Base-by-base conservation (phyloP, 371 early-diverging fungal genomes). In the Rhizomucor miehei region DNA sequence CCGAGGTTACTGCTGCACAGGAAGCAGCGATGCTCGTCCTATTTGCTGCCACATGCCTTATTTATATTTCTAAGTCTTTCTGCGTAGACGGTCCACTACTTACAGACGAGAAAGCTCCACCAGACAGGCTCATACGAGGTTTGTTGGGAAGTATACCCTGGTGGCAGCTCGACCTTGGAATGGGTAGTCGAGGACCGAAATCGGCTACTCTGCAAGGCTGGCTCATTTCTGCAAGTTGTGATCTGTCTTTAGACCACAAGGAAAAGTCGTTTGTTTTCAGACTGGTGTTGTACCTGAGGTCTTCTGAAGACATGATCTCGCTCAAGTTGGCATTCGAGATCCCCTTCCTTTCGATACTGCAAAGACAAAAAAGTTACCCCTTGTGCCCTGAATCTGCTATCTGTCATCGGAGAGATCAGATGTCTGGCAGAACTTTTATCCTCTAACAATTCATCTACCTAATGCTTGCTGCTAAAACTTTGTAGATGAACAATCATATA, bases 11-110 rank as follows among this genome's bases (percentile, higher is more conserved):
- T 4, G 83, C 85, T n/a, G 83, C 85, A 56, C 75, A 67, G 9
- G 82, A 81, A 20, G 85, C 85, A n/a, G 83, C 85, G 39, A 80
- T 49, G 9, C 80, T 71, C 2, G 85, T 85, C 52, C 83, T 75
- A 52, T 85, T 75, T 1, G 69, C 85, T 82, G 48, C 17, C 29
- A 2, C 14, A 34, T 39, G 21, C 1, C 2, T 25, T 53, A 44
- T 44, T 16, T 35, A 12, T 25, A 21, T 29, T 11, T 58, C 16
- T 12, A 37, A 40, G n/a, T n/a, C n/a, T n/a, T n/a, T n/a, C n/a
- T n/a, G n/a, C n/a, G n/a, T n/a, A 29, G 8, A 29, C 29, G 29
- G 29, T n/a, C n/a, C n/a, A n/a, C 29, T 24, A 46, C 24, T 47
- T 35, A 59, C 57, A 45, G 29, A 52, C 44, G 48, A 51, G 34